phyloP scores from a whole-genome alignment of 2,329 filamentous ascomycete genomes.

The Colletotrichum tanaceti region DNA sequence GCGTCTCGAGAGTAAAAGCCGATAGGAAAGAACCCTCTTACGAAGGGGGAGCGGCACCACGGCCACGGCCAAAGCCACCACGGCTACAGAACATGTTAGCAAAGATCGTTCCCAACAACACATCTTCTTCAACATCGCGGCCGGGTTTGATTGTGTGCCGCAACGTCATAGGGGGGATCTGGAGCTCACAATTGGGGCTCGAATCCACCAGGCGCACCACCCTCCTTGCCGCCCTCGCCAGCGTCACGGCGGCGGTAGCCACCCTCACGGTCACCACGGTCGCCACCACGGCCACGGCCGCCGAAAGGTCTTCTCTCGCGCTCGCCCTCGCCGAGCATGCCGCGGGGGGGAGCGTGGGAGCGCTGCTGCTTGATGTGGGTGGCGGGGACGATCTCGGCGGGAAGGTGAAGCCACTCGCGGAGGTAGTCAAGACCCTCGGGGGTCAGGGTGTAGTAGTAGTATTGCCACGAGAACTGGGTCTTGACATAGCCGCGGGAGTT shows the following conservation, averaged over 20 bases:
- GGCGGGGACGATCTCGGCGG: conserved; percentile 98
- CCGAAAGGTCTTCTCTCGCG: conserved; percentile 84
- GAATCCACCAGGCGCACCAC: conserved; percentile 89
- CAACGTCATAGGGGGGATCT: conserved; percentile 3
- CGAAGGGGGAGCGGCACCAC: conserved; percentile 78
- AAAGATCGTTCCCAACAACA: conserved; percentile 32
- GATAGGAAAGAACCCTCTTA: conserved; percentile 60
- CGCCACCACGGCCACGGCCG: conserved; percentile 80
- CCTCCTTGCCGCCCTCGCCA: conserved; percentile 89
- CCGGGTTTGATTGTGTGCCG: neutral
- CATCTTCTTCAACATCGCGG: conserved; percentile 8
- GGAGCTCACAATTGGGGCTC: conserved; percentile 84
- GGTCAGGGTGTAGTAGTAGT: conserved; percentile 99
- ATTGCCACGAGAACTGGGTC: conserved; percentile 99
- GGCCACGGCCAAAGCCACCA: conserved; percentile 90
- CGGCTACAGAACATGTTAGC: conserved; percentile 67
- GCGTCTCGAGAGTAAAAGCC: conserved; percentile 58
- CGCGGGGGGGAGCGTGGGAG: conserved; percentile 96
- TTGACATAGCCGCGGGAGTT: conserved; percentile 98
- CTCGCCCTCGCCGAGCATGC: conserved; percentile 93
- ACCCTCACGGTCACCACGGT: conserved; percentile 86
- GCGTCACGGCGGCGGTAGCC: conserved; percentile 92
- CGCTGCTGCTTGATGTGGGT: conserved; percentile 99
- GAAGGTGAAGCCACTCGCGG: conserved; percentile 99
- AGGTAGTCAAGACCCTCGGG: conserved; percentile 99